These are phyloP conservation scores for Scheffersomyces titani DNA, from an alignment of 1,139 yeast genomes.

Conservation along the genomic window DNA sequence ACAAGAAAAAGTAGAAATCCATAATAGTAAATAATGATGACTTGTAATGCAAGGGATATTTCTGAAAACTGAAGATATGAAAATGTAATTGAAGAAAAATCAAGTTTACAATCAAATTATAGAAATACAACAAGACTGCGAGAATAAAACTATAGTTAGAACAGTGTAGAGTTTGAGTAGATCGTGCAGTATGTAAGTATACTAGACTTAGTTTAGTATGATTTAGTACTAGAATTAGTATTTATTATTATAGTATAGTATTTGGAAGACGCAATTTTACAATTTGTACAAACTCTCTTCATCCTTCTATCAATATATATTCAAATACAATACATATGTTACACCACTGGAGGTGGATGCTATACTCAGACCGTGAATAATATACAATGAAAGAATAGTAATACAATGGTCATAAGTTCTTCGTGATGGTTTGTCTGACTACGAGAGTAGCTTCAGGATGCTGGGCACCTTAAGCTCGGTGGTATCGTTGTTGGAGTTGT, in stretches of 20 bases:
- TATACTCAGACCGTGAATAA: background rate
- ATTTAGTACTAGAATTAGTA: too few species aligned
- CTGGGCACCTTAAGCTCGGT: constrained; percentile 26
- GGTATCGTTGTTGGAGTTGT: constrained; percentile 1
- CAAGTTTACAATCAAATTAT: background rate
- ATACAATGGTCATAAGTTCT: background rate
- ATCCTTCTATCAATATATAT: background rate
- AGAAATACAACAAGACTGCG: background rate
- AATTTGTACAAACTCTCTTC: background rate
- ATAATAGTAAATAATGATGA: background rate
- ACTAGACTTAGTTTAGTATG: too few species aligned
- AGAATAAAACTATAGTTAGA: background rate
- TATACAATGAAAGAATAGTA: background rate
- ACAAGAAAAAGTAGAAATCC: background rate
- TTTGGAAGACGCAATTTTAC: too few species aligned
- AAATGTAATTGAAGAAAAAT: background rate
- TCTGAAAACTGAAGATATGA: background rate
- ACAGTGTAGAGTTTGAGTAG: too few species aligned
- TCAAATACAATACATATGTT: background rate
- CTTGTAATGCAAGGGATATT: background rate
- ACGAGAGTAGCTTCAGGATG: constrained; percentile 32
- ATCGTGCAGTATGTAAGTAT: background rate
- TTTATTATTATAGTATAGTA: too few species aligned
- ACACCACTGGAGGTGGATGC: background rate
- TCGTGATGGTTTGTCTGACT: background rate